Base-by-base conservation (phyloP, 805 yeast genomes). In the Nakazawaea laoshanensis region DNA sequence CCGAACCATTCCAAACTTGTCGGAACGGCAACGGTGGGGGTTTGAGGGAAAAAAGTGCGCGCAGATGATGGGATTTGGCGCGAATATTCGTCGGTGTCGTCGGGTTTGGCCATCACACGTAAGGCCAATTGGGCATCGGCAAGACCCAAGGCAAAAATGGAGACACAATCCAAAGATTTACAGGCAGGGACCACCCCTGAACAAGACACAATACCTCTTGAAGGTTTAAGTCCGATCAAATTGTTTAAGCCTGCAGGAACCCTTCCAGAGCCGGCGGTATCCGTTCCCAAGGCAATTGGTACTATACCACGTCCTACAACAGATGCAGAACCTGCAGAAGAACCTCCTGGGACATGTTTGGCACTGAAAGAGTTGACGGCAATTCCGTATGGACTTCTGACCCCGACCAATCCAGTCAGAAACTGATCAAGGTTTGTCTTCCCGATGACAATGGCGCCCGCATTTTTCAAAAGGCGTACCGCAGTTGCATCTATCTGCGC, bases 131-230 rank as follows among this genome's bases (percentile, higher is more conserved):
- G 95, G 8, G 96, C 96, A 56, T 89, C 98, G 21, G 66, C 60
- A 40, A 92, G 55, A 42, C 76, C 81, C 41, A 81, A 60, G 1
- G 95, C 64, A 53, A 92, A 88, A 29, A 88, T 70, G 10, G 95
- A 85, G 16, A 86, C 94, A 55, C 95, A 85, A 55, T 89, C 98
- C 33, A 89, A 67, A 1, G 96, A 85, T 53, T 80, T 84, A 59
- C 98, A 89, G 12, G 97, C 97, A 11, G 97, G 97, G 5, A 92
- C 92, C n/a, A 89, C 95, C 41, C 98, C 98, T 4, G 65, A 54
- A 37, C 94, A 76, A 7, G 95, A 83, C 46, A 89, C 78, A 1
- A 74, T 74, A 35, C 98, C 98, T 41, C 76, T 75, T 1, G 96
- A 78, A 24, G 98, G 97, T 57, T 89, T 89, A 44, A 92, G 70